phyloP scores from a whole-genome alignment of 2,329 filamentous ascomycete genomes.

The Teratosphaeria destructans region DNA sequence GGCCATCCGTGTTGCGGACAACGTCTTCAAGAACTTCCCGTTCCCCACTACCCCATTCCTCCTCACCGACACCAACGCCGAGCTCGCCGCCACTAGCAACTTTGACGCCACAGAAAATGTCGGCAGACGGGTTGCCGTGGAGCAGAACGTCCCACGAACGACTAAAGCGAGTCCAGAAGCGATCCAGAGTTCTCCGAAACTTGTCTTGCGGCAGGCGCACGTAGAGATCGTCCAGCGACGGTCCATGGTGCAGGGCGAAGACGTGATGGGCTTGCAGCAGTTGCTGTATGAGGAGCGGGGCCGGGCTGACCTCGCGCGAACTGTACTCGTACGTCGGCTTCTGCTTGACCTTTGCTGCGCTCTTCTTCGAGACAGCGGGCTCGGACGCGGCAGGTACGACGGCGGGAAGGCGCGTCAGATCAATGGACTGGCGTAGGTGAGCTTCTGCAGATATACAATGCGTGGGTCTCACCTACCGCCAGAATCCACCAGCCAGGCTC shows the following conservation, averaged over 20 bases:
- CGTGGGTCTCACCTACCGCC: conserved; percentile 51
- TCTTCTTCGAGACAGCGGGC: conserved; percentile 22
- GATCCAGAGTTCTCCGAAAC: conserved; percentile 62
- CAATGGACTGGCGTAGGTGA: conserved; percentile 52
- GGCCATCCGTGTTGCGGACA: conserved; percentile 64
- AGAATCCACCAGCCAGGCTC: conserved; percentile 93
- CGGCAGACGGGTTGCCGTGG: conserved; percentile 75
- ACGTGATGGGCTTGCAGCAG: conserved; percentile 70
- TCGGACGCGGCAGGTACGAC: not conserved
- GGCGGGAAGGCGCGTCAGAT: conserved; percentile 63
- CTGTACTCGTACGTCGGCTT: conserved; percentile 62
- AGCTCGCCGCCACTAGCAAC: conserved; percentile 83
- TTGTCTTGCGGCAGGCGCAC: conserved; percentile 52
- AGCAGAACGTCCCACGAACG: conserved; percentile 76
- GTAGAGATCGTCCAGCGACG: conserved; percentile 61
- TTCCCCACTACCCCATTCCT: conserved; percentile 88
- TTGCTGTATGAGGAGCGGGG: conserved; percentile 67
- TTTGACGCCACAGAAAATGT: conserved; percentile 74
- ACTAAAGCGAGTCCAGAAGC: conserved; percentile 68
- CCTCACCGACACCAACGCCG: conserved; percentile 88
- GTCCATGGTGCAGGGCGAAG: conserved; percentile 80
- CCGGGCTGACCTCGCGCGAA: conserved; percentile 77
- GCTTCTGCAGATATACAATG: not conserved
- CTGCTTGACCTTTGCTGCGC: conserved; percentile 8
- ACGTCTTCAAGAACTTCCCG: conserved; percentile 89